Percentiles rank a stretch among this genome's conserved stretches.
Evolutionary conservation across 2,329 filamentous ascomycete genomes (phyloP).

Genomic region (Aspergillus vadensis): DNA sequence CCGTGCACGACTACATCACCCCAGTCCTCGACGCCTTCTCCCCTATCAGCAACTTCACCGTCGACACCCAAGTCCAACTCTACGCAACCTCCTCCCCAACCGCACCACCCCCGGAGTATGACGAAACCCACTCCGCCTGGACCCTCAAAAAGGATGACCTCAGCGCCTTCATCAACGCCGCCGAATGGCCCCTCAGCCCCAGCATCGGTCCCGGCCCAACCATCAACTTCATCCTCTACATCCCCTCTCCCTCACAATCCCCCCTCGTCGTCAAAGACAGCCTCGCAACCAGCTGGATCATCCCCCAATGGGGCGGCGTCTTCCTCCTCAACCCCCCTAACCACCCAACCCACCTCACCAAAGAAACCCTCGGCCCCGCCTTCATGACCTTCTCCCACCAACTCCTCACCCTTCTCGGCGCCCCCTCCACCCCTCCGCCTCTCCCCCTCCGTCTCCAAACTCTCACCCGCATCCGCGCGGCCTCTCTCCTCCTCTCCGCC

Average conservation of each 20-base stretch:
- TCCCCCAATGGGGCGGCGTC: constrained; percentile 92
- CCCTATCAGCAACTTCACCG: constrained; percentile 89
- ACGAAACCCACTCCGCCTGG: constrained; percentile 60
- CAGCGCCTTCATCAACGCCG: constrained; percentile 93
- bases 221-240: constrained; percentile 92
- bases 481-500: constrained; percentile 81
- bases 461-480: constrained; percentile 79
- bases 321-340: constrained; percentile 63
- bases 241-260: constrained; percentile 68
- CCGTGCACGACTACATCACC: constrained; percentile 76
- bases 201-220: constrained; percentile 93
- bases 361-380: constrained; percentile 70
- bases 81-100: constrained; percentile 73
- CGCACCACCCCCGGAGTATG: constrained; percentile 59
- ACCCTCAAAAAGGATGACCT: constrained; percentile 80
- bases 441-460: constrained; percentile 83
- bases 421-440: constrained; percentile 74
- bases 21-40: constrained; percentile 78
- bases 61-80: constrained; percentile 93
- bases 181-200: constrained; percentile 93
- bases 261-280: constrained; percentile 63
- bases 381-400: constrained; percentile 91
- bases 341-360: constrained; percentile 57
- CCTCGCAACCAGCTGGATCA: constrained; percentile 77
- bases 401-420: constrained; percentile 81